phyloP scores from a whole-genome alignment of 257 asterid genomes.

The Salvia hispanica region DNA sequence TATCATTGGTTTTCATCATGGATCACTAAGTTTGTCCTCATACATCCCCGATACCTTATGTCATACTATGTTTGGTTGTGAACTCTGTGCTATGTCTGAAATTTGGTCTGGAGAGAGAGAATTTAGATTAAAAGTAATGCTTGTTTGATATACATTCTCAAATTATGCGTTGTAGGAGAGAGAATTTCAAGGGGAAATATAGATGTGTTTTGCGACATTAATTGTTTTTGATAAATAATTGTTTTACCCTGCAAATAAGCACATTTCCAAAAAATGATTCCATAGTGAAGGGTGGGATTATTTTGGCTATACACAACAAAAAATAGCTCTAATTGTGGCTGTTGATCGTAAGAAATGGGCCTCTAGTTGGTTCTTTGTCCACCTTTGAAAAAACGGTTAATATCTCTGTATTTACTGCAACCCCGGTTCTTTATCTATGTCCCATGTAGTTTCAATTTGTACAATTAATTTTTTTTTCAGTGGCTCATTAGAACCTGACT shows the following conservation, averaged over 20 bases:
- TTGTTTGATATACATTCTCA: background rate
- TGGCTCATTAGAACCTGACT: constrained; percentile 50
- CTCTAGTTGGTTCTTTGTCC: no score
- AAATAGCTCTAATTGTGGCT: no score
- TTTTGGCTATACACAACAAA: no score
- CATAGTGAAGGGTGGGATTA: no score
- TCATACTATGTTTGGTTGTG: background rate
- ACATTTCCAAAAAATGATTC: no score
- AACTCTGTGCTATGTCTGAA: no score
- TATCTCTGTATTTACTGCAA: constrained; percentile 19
- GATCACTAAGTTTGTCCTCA: constrained; percentile 12
- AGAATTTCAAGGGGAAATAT: background rate
- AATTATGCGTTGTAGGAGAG: background rate
- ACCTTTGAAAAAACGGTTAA: background rate
- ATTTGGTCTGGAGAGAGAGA: background rate
- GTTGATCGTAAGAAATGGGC: no score
- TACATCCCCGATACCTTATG: background rate
- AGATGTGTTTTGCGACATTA: no score
- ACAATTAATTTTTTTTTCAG: constrained; percentile 46
- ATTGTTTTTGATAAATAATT: background rate
- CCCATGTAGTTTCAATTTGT: constrained; percentile 31
- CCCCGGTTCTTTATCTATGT: constrained; percentile 28
- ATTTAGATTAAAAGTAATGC: background rate
- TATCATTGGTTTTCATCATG: constrained; percentile 25
- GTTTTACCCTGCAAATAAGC: no score